A percentile compares a stretch with the other conserved stretches of the same genome.
These are phyloP conservation scores for Urostyla sp. DNA, from an alignment of 73 alveolate genomes.

Conservation along the genomic window DNA sequence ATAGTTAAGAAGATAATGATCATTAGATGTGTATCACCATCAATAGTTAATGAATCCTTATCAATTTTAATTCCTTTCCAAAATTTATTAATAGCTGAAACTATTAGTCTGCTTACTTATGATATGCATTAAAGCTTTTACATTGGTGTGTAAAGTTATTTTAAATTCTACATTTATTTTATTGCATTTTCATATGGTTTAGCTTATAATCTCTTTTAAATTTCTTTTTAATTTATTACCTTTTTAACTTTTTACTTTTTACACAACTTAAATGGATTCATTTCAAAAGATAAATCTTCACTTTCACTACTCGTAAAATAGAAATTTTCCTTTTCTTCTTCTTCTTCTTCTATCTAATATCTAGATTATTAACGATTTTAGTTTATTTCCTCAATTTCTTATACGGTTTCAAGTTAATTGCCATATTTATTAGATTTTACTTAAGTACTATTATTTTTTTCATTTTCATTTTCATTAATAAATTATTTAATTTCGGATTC, in stretches of 20 bases:
- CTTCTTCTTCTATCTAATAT: neutral
- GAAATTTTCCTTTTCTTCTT: neutral
- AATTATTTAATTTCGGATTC: neutral
- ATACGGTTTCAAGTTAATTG: too few relatives aligned
- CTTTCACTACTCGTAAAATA: neutral
- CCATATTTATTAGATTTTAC: neutral
- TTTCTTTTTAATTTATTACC: neutral
- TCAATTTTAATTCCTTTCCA: slow-evolving; percentile 32
- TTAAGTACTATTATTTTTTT: neutral
- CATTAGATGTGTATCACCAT: slow-evolving; percentile 11
- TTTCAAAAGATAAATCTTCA: neutral
- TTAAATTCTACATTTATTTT: neutral
- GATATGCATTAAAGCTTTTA: slow-evolving; percentile 19
- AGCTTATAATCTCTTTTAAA: neutral
- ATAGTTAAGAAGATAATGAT: slow-evolving; percentile 6
- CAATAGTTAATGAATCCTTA: slow-evolving; percentile 22
- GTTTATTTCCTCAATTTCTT: too few relatives aligned
- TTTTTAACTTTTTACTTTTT: neutral
- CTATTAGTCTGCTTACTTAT: neutral
- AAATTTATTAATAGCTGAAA: neutral
- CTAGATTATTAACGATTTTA: neutral
- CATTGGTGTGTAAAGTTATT: neutral
- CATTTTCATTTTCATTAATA: neutral
- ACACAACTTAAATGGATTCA: neutral
- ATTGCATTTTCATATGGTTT: slow-evolving; percentile 14